Evolutionary conservation across 2,329 filamentous ascomycete species (phyloP).

Genomic region (Emergomyces orientalis): DNA sequence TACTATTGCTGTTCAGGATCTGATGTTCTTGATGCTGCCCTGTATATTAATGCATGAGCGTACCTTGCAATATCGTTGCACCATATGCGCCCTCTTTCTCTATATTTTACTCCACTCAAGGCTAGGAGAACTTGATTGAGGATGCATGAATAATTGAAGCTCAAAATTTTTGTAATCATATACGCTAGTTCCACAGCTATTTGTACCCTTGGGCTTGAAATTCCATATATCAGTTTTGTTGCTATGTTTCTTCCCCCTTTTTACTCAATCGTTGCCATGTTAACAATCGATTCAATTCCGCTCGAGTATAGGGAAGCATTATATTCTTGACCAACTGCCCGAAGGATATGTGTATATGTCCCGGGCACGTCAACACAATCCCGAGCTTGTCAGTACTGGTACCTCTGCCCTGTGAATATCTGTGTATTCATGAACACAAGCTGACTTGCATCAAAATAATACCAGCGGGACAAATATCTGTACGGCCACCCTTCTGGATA

Average conservation of each 20-base stretch:
- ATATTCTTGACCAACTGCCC: conserved; percentile 46
- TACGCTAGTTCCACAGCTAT: not conserved
- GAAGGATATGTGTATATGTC: conserved; percentile 46
- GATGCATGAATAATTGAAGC: not conserved
- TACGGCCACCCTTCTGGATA: conserved; percentile 47
- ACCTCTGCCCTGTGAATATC: not conserved
- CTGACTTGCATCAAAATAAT: not conserved
- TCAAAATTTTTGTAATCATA: not conserved
- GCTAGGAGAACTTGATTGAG: not conserved
- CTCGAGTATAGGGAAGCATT: conserved; percentile 31
- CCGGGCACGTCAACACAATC: conserved; percentile 36
- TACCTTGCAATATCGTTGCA: not conserved
- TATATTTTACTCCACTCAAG: not conserved
- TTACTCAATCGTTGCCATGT: not conserved
- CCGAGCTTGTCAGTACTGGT: conserved; percentile 23
- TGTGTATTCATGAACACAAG: conserved; percentile 2
- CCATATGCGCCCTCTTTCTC: not conserved
- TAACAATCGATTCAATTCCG: not conserved
- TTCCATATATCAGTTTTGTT: not conserved
- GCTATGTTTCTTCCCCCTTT: not conserved
- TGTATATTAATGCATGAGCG: not conserved
- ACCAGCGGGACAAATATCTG: conserved; percentile 45
- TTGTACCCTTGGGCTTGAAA: not conserved
- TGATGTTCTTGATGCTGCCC: not conserved
- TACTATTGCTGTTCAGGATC: not conserved